phyloP scores from a whole-genome alignment of 805 yeast genomes.

The Candida sonorensis region DNA sequence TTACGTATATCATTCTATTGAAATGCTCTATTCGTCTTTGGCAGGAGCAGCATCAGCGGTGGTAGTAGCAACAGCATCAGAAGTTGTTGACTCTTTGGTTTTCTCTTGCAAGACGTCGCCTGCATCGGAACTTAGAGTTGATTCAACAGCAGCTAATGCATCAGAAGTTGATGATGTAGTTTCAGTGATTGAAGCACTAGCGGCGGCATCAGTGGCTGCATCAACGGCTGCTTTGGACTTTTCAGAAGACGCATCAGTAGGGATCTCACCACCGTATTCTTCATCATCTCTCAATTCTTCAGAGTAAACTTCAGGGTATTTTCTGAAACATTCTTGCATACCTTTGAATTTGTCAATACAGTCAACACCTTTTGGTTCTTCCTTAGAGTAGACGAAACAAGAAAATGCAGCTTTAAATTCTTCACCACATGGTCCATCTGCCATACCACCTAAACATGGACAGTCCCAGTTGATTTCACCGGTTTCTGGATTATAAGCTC shows the following conservation, averaged over 20 bases:
- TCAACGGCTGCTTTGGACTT: background rate
- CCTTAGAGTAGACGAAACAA: slow-evolving; percentile 89
- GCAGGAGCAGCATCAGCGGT: background rate
- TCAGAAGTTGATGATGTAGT: slow-evolving; percentile 3
- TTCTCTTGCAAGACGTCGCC: background rate
- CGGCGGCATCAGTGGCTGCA: slow-evolving; percentile 10
- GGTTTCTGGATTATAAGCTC: slow-evolving; percentile 92
- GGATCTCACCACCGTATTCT: slow-evolving; percentile 29
- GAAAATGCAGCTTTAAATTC: slow-evolving; percentile 92
- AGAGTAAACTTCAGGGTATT: slow-evolving; percentile 86
- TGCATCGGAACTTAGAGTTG: background rate
- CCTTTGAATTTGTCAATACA: slow-evolving; percentile 84
- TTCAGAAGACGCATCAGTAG: slow-evolving; percentile 1
- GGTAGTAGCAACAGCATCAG: background rate
- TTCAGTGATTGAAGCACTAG: slow-evolving; percentile 2
- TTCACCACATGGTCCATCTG: slow-evolving; percentile 96
- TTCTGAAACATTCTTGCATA: slow-evolving; percentile 93
- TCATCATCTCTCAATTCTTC: slow-evolving; percentile 85
- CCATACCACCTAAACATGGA: slow-evolving; percentile 99
- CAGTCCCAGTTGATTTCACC: slow-evolving; percentile 99
- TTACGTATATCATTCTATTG: too few relatives aligned
- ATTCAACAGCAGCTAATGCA: slow-evolving; percentile 7
- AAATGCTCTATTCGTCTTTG: background rate
- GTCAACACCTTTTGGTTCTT: slow-evolving; percentile 95
- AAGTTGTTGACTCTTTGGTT: background rate